Conservation (phyloP, 441 rosid species). For the Pelargonium australe region DNA sequence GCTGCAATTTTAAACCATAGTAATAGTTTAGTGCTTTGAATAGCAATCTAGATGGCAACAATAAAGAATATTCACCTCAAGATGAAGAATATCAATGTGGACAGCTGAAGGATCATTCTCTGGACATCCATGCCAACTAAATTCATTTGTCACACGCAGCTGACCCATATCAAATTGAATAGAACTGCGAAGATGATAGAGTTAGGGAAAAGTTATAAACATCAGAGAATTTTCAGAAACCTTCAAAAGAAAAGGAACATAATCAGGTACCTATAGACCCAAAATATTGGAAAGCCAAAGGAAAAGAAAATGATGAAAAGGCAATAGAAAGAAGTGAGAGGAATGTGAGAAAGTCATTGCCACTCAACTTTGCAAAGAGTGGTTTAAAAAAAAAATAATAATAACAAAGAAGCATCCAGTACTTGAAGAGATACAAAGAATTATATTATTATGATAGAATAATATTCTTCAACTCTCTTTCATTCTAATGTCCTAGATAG, state of each 20-base stretch:
- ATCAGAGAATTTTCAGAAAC: constrained; percentile 10
- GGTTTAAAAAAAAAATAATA: too few relatives aligned
- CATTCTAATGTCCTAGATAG: too few relatives aligned
- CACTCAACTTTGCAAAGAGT: too few relatives aligned
- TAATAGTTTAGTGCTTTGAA: constrained; percentile 17
- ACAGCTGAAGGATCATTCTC: constrained; percentile 91
- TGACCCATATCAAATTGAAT: constrained; percentile 93
- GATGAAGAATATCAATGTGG: constrained; percentile 89
- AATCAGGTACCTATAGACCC: constrained; percentile 7
- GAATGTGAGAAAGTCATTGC: too few relatives aligned
- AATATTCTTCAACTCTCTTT: too few relatives aligned
- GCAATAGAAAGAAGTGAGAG: background rate
- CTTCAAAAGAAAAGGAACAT: constrained; percentile 7
- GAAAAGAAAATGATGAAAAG: constrained; percentile 2
- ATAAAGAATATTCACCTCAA: constrained; percentile 53
- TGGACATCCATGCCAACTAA: constrained; percentile 87
- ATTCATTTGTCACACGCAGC: constrained; percentile 80
- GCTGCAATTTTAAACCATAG: constrained; percentile 44
- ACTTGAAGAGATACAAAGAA: too few relatives aligned
- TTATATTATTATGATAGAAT: too few relatives aligned
- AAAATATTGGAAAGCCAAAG: background rate
- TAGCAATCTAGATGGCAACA: constrained; percentile 8
- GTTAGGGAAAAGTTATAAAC: constrained; percentile 16
- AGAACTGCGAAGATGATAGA: constrained; percentile 52
- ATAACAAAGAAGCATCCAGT: too few relatives aligned